Base-by-base conservation (phyloP, 768 basidiomycete species). In the Amanita molliuscula region DNA sequence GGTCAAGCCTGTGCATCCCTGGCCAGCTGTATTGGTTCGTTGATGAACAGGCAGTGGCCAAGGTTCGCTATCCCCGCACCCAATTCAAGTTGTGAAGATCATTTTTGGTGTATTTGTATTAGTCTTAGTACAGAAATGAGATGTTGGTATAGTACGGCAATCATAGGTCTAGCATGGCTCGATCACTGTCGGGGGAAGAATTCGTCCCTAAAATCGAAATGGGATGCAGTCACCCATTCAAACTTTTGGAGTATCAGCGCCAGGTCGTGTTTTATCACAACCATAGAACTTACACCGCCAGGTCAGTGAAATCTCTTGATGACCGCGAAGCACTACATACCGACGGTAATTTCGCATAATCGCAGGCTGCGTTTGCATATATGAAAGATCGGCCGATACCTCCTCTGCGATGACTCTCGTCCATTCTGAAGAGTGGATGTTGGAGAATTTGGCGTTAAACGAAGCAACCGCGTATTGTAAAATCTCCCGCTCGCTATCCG, bases 1-100 rank as follows among this genome's bases (percentile, higher is more conserved):
- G 44, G 91, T 99, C 45, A 78, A 75, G 54, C 92, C 85, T 2
- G 79, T 72, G 3, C 67, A 69, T 54, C 91, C 91, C 88, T 18
- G 95, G 95, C 26, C 83, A 87, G 48, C 74, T 96, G 28, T 93
- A 82, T 65, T 98, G 93, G 94, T 98, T 98, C 67, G 82, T 88
- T 31, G 93, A 97, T 67, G 82, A 90, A 43, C 82, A 81, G 6
- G 94, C 96, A 2, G 74, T 82, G 7, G 67, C 67, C 38, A 79
- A 82, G 56, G 74, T 84, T 26, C 58, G 70, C 59, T 85, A 79
- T 60, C 65, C 74, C 10, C 74, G 67, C 64, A 76, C 77, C 3
- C 55, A 70, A 13, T 80, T 85, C 67, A 78, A 77, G 63, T 61
- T 82, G 54, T 85, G 66, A 65, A 50, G 47, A 35, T 28, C 49